Evolutionary conservation across 176 grass and related monocot species (phyloP).

Genomic region (Avena atlantica): DNA sequence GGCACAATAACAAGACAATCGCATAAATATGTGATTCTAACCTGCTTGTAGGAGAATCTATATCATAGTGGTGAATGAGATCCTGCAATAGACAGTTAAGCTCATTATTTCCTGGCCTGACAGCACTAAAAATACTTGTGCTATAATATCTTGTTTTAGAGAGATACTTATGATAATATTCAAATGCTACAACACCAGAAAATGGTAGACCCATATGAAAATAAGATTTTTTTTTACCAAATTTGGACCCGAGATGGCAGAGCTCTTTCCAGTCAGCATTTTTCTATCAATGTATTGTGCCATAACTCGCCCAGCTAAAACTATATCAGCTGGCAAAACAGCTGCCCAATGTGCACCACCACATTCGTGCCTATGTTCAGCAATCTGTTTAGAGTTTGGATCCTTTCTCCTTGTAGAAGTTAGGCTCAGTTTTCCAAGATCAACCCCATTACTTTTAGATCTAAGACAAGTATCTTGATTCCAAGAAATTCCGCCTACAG

Average conservation of each 20-base stretch:
- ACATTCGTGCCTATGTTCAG: conserved; percentile 95
- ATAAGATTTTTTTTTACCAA: conserved; percentile 56
- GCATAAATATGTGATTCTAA: conserved; percentile 83
- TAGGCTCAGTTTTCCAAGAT: conserved; percentile 53
- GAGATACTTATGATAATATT: conserved; percentile 23
- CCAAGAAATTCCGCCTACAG: conserved; percentile 48
- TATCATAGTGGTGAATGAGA: conserved; percentile 83
- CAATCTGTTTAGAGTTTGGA: conserved; percentile 49
- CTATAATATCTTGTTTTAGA: conserved; percentile 28
- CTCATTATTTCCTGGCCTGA: conserved; percentile 32
- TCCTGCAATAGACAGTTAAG: conserved; percentile 64
- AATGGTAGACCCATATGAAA: conserved; percentile 22
- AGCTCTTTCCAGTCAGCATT: conserved; percentile 50
- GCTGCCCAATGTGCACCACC: conserved; percentile 85
- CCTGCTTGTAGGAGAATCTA: conserved; percentile 61
- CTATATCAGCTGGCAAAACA: conserved; percentile 88
- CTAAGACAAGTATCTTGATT: conserved; percentile 36
- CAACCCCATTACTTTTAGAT: conserved; percentile 33
- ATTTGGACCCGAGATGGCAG: conserved; percentile 50
- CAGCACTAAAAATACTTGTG: conserved; percentile 25
- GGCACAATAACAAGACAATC: conserved; percentile 69
- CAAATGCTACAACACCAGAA: conserved; percentile 11
- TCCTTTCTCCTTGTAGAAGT: conserved; percentile 42
- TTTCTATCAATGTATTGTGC: conserved; percentile 59
- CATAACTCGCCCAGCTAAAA: conserved; percentile 88